Evolutionary conservation across 2,329 filamentous ascomycete genomes (phyloP).

Genomic region (Hymenoscyphus scutula): DNA sequence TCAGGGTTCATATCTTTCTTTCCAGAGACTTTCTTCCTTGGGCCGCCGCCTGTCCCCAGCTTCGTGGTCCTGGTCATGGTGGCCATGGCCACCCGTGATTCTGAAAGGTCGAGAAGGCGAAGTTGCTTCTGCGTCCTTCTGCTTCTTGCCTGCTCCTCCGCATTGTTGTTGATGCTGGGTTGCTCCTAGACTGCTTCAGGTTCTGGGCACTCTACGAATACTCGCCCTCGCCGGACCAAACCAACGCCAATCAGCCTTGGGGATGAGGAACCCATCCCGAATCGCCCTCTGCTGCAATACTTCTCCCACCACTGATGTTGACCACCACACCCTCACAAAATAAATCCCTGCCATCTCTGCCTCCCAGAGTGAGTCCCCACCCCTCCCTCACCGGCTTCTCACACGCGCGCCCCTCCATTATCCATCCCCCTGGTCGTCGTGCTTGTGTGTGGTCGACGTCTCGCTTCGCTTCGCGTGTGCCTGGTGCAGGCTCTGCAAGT

Average conservation of each 20-base stretch:
- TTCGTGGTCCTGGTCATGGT: background rate
- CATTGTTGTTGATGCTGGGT: background rate
- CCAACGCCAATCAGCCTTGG: background rate
- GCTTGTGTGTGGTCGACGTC: background rate
- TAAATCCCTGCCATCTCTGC: background rate
- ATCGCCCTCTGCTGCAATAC: too few relatives aligned
- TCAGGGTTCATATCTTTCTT: background rate
- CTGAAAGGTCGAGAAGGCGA: background rate
- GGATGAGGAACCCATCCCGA: too few relatives aligned
- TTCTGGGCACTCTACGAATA: background rate
- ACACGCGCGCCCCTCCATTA: background rate
- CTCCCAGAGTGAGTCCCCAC: too few relatives aligned
- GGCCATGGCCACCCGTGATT: too few relatives aligned
- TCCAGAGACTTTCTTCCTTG: slow-evolving; percentile 1
- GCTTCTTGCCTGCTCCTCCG: background rate
- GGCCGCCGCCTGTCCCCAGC: too few relatives aligned
- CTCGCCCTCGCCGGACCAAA: background rate
- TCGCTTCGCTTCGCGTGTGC: background rate
- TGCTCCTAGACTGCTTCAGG: background rate
- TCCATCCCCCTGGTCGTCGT: background rate
- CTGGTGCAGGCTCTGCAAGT: background rate
- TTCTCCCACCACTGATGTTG: too few relatives aligned
- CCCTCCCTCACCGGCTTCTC: background rate
- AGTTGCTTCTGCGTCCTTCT: background rate
- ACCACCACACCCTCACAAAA: too few relatives aligned